A percentile compares a stretch with the other conserved stretches of the same genome.
These are phyloP conservation scores for Zymoseptoria pseudotritici DNA, from an alignment of 2,329 filamentous ascomycete species.

Conservation along the genomic window DNA sequence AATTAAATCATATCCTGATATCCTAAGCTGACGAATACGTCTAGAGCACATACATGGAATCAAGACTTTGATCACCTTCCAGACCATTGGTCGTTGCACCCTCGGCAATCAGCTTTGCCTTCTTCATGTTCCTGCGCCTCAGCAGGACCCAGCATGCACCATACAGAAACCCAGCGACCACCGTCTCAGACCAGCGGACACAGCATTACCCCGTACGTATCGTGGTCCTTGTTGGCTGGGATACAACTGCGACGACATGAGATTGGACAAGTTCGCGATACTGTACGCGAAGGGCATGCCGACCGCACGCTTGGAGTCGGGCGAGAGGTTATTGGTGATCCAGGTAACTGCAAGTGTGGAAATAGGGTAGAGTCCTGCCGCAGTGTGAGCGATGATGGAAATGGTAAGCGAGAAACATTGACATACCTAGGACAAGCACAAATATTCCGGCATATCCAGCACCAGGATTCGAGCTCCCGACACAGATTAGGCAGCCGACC, in stretches of 20 bases:
- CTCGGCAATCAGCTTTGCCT: not conserved
- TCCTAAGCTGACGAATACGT: not conserved
- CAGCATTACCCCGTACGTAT: constrained; percentile 26
- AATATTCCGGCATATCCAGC: constrained; percentile 35
- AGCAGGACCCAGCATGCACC: constrained; percentile 24
- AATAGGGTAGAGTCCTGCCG: constrained; percentile 21
- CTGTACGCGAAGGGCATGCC: constrained; percentile 27
- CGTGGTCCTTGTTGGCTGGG: constrained; percentile 27
- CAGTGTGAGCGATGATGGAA: too few species aligned
- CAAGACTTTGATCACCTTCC: not conserved
- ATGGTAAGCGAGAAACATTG: not conserved
- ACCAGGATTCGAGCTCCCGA: constrained; percentile 22
- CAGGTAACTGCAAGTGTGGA: constrained; percentile 26
- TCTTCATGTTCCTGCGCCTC: not conserved
- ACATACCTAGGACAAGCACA: constrained; percentile 14
- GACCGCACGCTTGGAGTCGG: constrained; percentile 30
- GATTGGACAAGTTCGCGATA: constrained; percentile 25
- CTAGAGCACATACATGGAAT: not conserved
- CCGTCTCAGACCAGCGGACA: constrained; percentile 21
- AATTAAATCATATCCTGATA: too few species aligned
- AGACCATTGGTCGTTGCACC: not conserved
- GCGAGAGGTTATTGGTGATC: constrained; percentile 30
- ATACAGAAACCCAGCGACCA: constrained; percentile 21
- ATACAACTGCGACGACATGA: constrained; percentile 31
- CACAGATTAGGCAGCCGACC: constrained; percentile 30